Evolutionary conservation across 495 filamentous ascomycete species (phyloP).

Genomic region (Lindgomyces ingoldianus): DNA sequence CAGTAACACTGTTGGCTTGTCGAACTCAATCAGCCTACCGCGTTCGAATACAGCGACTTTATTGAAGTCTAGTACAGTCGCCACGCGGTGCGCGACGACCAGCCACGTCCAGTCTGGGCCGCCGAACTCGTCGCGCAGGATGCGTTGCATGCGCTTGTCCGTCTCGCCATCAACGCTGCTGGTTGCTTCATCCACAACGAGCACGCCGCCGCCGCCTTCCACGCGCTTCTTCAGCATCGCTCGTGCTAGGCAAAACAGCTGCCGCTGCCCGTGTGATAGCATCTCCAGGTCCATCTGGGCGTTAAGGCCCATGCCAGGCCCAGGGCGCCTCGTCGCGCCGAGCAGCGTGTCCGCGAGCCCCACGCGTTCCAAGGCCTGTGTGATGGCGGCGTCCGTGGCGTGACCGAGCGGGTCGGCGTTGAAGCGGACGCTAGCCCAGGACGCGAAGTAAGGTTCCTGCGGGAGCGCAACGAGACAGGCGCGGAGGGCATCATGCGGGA

Average conservation of each 20-base stretch:
- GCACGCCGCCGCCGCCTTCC: too few relatives aligned
- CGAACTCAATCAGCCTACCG: background rate
- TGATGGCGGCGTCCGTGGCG: slow-evolving; percentile 68
- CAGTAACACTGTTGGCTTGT: background rate
- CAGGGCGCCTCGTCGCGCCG: too few relatives aligned
- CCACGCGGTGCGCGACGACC: too few relatives aligned
- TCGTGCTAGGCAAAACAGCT: slow-evolving; percentile 84
- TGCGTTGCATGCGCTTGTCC: background rate
- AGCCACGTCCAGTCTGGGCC: too few relatives aligned
- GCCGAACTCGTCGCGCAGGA: too few relatives aligned
- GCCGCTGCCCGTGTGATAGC: slow-evolving; percentile 82
- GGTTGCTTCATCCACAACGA: too few relatives aligned
- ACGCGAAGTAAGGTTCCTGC: slow-evolving; percentile 67
- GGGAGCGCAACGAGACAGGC: slow-evolving; percentile 60
- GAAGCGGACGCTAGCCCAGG: slow-evolving; percentile 75
- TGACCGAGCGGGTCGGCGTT: slow-evolving; percentile 82
- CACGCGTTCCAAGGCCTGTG: slow-evolving; percentile 72
- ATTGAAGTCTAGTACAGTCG: background rate
- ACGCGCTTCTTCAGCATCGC: slow-evolving; percentile 61
- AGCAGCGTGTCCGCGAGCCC: slow-evolving; percentile 63
- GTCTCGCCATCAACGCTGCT: background rate
- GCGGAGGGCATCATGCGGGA: slow-evolving; percentile 58
- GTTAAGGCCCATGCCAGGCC: too few relatives aligned
- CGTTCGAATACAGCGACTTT: background rate
- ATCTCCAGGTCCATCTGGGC: slow-evolving; percentile 51